Base-by-base conservation (phyloP, 163 green algal species). In the Prototheca stagnorum region DNA sequence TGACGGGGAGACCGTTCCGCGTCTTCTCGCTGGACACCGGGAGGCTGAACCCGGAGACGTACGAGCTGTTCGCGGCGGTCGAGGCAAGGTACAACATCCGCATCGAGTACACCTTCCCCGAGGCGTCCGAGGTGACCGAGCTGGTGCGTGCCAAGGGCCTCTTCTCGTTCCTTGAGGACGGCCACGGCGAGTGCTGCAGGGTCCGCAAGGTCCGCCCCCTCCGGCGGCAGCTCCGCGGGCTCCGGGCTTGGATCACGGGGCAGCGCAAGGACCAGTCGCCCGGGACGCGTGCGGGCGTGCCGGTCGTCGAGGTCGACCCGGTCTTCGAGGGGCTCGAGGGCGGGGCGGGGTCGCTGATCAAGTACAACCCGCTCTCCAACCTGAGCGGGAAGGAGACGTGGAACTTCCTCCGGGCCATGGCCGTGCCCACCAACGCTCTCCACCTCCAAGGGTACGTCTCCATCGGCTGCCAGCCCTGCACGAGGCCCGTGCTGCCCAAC, bases 381-480 rank as follows among this genome's bases (percentile, higher is more conserved):
- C 57, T 89, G 31, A 83, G 68, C 22, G 82, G 70, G 9, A 50
- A 61, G 1, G 81, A 95, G 61, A 72, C 88, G 19, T 94, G 83
- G 83, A 85, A 84, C 65, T 93, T 93, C 64, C 72, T 93, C 48
- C 67, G 82, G 21, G 73, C 85, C 46, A 88, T 88, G 82, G 67
- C 56, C 29, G 85, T 94, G 37, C 87, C 87, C 6, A 73, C 71
- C 23, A 95, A 94, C 68, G 71, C 82, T 62, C 78, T 96, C 54
- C 87, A 96, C 62, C 56, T 59, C 21, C 72, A 69, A 53, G 77
- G 89, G 29, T 98, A 93, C 67, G 62, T 90, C 17, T 93, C 79
- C 37, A 98, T 98, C 51, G 89, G 89, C 57, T 98, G 89, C 67
- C 85, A 95, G 78, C 89, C 89, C 33, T 98, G 89, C 81, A 98